phyloP scores from a whole-genome alignment of 2,329 filamentous ascomycete species.

The Aspergillus fischeri region DNA sequence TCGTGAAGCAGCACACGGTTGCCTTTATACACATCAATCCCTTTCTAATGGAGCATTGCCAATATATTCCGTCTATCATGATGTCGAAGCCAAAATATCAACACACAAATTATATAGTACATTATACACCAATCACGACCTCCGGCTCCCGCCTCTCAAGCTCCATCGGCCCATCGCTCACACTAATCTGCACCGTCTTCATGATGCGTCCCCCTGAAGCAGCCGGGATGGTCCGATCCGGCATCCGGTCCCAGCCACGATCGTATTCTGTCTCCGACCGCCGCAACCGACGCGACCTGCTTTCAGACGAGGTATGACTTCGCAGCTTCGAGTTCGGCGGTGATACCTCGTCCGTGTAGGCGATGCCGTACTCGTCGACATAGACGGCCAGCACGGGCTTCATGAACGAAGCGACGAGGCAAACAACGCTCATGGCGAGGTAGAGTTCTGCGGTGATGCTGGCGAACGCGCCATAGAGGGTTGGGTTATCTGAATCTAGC shows the following conservation, averaged over 20 bases:
- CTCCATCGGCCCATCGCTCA: neutral
- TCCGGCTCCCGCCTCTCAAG: neutral
- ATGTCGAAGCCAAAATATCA: neutral
- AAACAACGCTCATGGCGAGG: constrained; percentile 39
- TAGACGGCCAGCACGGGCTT: constrained; percentile 42
- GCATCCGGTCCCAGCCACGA: neutral
- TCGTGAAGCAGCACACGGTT: too few species aligned
- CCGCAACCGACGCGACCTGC: neutral
- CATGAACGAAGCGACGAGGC: constrained; percentile 42
- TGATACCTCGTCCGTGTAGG: constrained; percentile 18
- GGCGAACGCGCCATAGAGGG: constrained; percentile 33
- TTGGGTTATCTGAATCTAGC: constrained; percentile 32
- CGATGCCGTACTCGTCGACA: constrained; percentile 21
- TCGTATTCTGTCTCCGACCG: neutral
- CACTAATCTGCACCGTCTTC: neutral
- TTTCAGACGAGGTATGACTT: neutral
- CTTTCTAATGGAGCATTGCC: too few species aligned
- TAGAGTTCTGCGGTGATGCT: constrained; percentile 40
- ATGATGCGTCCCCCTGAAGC: neutral
- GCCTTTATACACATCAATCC: too few species aligned
- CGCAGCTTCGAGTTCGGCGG: constrained; percentile 3
- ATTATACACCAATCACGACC: neutral
- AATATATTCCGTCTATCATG: neutral
- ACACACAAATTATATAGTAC: neutral
- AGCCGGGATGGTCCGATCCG: neutral